Base-by-base conservation (phyloP, 225 moss, liverwort and hornwort species). In the Asterella californica region DNA sequence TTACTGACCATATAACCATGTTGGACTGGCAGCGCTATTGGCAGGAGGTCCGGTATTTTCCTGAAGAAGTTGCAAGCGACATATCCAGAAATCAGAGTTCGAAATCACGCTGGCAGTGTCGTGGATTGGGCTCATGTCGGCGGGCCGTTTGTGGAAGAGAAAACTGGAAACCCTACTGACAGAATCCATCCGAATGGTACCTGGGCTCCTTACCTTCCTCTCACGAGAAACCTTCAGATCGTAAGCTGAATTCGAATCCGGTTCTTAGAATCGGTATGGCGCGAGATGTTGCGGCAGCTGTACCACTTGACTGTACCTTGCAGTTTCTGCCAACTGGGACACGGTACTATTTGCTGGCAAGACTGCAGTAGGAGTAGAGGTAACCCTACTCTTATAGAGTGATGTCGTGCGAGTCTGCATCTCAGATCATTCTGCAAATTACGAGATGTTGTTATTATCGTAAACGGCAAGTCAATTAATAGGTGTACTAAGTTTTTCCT, bases 61-160 rank as follows among this genome's bases (percentile, higher is more conserved):
- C 80, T 87, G 0, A 88, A 90, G 80, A 83, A 77, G 30, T 21
- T 94, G 45, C 66, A 89, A 21, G 85, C 80, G 21, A 79, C 64
- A 47, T 74, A 90, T 38, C 90, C 89, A 0, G 38, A 15, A 0
- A 19, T 89, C 17, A 88, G 84, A 82, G 88, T 92, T 15, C 75
- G 88, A 50, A 96, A 96, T 79, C 93, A 91, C 12, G 81, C 86
- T 2, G 96, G 96, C 22, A 91, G 96, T 10, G 78, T 96, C 29
- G 86, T 96, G n/a, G 94, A 96, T 49, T 96, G 96, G 96, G 87
- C 85, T 80, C 94, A 96, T 55, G 88, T 88, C 34, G 80, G 84
- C 34, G 95, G 95, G 1, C 92, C 91, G 11, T 80, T 96, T 0
- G 87, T 96, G 25, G 92, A 96, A 68, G 82, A 80, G 17, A 69